These are phyloP conservation scores for Przewalskia tangutica DNA, from an alignment of 257 asterid genomes.

Conservation along the genomic window DNA sequence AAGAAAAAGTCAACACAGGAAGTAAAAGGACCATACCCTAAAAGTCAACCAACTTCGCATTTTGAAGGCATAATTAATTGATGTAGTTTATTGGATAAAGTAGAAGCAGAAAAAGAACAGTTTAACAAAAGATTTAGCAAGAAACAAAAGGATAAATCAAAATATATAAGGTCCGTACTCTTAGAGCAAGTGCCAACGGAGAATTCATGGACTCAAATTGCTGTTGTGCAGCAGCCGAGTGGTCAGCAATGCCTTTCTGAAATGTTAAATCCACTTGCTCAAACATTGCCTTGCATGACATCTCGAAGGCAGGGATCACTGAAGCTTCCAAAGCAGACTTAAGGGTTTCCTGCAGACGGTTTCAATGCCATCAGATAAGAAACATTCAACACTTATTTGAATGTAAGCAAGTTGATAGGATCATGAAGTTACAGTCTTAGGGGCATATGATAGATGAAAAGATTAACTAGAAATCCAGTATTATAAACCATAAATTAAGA, in stretches of 20 bases:
- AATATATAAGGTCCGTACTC: conserved; percentile 36
- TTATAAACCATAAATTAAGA: not conserved
- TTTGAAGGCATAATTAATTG: not conserved
- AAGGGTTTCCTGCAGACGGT: conserved; percentile 63
- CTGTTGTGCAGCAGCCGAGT: conserved; percentile 60
- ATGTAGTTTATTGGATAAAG: not conserved
- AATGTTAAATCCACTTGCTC: conserved; percentile 89
- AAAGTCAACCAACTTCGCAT: not conserved
- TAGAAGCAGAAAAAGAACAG: not conserved
- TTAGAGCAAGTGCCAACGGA: conserved; percentile 62
- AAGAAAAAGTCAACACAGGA: not conserved
- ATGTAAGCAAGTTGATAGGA: not conserved
- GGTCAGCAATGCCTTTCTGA: conserved; percentile 86
- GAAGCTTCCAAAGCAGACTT: conserved; percentile 75
- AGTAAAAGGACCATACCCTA: not conserved
- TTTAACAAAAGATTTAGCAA: not conserved
- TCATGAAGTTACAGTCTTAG: not conserved
- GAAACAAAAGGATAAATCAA: not conserved
- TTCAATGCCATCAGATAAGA: not conserved
- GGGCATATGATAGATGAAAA: not conserved
- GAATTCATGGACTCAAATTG: conserved; percentile 80
- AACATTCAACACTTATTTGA: not conserved
- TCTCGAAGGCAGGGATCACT: conserved; percentile 86
- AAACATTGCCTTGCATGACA: conserved; percentile 85
- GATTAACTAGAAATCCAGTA: not conserved